Percentiles rank a stretch among this genome's conserved stretches.
These are phyloP conservation scores for Boletus tylopilopsis DNA, from an alignment of 768 basidiomycete genomes.

Conservation along the genomic window DNA sequence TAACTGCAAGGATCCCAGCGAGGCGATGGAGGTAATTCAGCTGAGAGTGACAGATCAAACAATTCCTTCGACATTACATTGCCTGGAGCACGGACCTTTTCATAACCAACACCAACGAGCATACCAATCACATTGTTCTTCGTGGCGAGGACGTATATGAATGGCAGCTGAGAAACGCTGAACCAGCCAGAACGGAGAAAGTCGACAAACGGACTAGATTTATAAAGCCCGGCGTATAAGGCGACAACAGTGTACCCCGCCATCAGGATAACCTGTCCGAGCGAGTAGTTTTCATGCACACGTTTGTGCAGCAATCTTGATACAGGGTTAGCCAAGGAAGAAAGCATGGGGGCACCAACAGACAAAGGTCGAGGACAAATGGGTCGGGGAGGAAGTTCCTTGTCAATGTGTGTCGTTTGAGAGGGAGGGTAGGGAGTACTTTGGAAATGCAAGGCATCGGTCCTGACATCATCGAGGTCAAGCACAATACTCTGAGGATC, in stretches of 20 bases:
- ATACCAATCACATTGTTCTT: constrained; percentile 67
- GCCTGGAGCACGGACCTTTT: constrained; percentile 43
- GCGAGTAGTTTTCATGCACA: constrained; percentile 47
- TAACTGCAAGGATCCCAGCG: constrained; percentile 51
- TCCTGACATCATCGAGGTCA: constrained; percentile 15
- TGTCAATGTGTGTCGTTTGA: constrained; percentile 8
- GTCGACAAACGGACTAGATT: constrained; percentile 50
- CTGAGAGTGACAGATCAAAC: constrained; percentile 31
- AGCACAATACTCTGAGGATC: constrained; percentile 9
- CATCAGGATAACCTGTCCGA: constrained; percentile 47
- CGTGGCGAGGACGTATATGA: constrained; percentile 57
- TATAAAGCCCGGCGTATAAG: constrained; percentile 47
- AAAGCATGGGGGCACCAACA: constrained; percentile 19
- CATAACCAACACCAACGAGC: constrained; percentile 61
- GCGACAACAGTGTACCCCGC: constrained; percentile 42
- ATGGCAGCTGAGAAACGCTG: constrained; percentile 55
- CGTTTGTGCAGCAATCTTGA: constrained; percentile 41
- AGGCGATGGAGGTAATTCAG: constrained; percentile 76
- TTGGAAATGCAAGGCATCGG: constrained; percentile 10
- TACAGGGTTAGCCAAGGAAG: constrained; percentile 41
- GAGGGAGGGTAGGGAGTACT: neutral
- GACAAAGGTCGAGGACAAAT: constrained; percentile 13
- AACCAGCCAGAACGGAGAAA: constrained; percentile 50
- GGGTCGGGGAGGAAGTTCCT: constrained; percentile 14
- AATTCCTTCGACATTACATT: neutral